Evolutionary conservation across 1,284 basidiomycete species (phyloP), one percentile per base, ranked within the genome.

Genomic region (Fomitiporia mediterranea): DNA sequence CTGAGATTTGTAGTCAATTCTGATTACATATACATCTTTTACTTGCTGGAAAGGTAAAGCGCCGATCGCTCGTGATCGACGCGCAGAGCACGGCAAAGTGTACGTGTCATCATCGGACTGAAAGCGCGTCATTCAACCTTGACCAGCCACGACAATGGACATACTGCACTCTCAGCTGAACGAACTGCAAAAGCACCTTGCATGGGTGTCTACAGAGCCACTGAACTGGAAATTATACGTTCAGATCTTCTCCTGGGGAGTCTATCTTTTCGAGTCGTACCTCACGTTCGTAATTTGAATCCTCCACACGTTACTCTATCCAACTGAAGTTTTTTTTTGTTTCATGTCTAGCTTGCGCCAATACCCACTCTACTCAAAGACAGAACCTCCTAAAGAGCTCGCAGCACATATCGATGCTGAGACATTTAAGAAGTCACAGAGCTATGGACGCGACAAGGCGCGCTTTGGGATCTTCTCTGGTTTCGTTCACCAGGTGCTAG

Each of bases 371-470:
- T 96, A 94, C 70, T 84, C 81, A 1, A 89, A 87, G 63, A 80
- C 78, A 0, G 73, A 78, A n/a, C 92, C 94, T 0, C 95, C 94
- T 0, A 69, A 80, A 0, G 85, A 82, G 1, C 81, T 98, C 3
- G 82, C 81, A 0, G 72, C 72, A 0, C 88, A 96, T 67, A 88
- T 97, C 62, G 78, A 80, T 5, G 68, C 75, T 15, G 83, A 88
- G 1, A 86, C 85, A 5, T 97, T 94, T 70, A 73, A 82, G 59
- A 97, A 97, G 66, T 94, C 93, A 0, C 95, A 98, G 70, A 72
- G 76, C 25, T 99, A 99, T 73, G 92, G 94, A 17, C 82, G 80
- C 50, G 92, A 96, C 79, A 98, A 98, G 73, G 88, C 94, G n/a
- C 81, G 82, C 64, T 96, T 91, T 70, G 80, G 83, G 1, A 73